These are phyloP conservation scores for Aspergillus sojae DNA, from an alignment of 2,329 filamentous ascomycete species.

Conservation along the genomic window DNA sequence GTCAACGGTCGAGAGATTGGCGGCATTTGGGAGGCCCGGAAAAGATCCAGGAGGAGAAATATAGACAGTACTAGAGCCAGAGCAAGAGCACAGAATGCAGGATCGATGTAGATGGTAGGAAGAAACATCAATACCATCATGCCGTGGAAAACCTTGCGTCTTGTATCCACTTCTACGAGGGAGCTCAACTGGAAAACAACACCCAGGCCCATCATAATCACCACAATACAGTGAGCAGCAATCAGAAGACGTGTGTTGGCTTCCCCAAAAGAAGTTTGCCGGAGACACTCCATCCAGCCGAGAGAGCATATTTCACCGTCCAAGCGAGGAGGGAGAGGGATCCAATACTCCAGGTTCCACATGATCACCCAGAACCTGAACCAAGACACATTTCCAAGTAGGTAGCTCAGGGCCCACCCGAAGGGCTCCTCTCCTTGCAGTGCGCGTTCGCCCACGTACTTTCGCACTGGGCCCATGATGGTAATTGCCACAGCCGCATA, in stretches of 20 bases:
- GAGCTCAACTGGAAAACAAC: constrained; percentile 74
- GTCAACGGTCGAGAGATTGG: constrained; percentile 85
- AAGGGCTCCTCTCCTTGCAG: constrained; percentile 77
- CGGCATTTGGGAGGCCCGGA: constrained; percentile 87
- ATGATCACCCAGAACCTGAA: constrained; percentile 73
- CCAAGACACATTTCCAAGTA: constrained; percentile 75
- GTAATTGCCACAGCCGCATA: constrained; percentile 69
- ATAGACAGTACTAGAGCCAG: constrained; percentile 77
- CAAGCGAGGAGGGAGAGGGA: constrained; percentile 63
- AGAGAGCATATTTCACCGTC: constrained; percentile 44
- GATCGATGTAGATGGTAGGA: constrained; percentile 83
- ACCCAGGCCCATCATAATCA: constrained; percentile 71
- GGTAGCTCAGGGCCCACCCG: constrained; percentile 88
- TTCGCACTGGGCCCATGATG: constrained; percentile 71
- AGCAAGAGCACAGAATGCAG: constrained; percentile 77
- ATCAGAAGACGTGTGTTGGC: constrained; percentile 82
- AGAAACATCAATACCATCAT: constrained; percentile 98
- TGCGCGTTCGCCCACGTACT: constrained; percentile 68
- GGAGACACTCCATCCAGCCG: constrained; percentile 68
- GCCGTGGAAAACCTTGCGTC: constrained; percentile 95
- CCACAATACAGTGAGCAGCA: constrained; percentile 69
- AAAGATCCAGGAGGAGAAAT: constrained; percentile 85
- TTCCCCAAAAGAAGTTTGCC: constrained; percentile 66
- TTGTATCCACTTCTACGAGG: constrained; percentile 88
- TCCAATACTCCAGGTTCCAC: constrained; percentile 72